phyloP scores from a whole-genome alignment of 2,329 filamentous ascomycete species.

The Ustilaginoidea virens region DNA sequence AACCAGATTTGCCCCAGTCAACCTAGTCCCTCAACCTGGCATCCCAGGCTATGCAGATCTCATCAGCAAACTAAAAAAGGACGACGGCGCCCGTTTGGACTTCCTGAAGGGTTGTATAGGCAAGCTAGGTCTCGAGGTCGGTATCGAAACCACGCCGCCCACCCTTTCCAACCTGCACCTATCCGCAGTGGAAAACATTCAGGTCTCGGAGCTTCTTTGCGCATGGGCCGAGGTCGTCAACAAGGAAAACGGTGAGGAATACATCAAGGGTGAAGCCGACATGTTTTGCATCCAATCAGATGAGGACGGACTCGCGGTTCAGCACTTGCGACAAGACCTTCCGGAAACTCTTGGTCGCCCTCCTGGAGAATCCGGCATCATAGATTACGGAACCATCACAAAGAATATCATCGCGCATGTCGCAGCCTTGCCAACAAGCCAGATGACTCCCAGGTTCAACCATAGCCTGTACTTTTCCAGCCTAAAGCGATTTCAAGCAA shows the following conservation, averaged over 20 bases:
- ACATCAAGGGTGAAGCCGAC: slow-evolving; percentile 69
- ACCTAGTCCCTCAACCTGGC: slow-evolving; percentile 53
- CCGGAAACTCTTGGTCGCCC: too few relatives aligned
- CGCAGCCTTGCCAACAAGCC: slow-evolving; percentile 46
- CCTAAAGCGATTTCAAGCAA: slow-evolving; percentile 47
- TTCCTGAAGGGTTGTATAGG: slow-evolving; percentile 69
- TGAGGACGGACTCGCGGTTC: slow-evolving; percentile 42
- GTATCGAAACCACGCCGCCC: slow-evolving; percentile 54
- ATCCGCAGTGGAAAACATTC: slow-evolving; percentile 48
- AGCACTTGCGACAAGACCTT: slow-evolving; percentile 37
- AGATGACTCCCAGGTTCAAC: slow-evolving; percentile 74
- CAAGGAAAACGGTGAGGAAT: slow-evolving; percentile 49
- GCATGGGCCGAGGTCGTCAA: slow-evolving; percentile 53
- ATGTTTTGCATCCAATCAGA: slow-evolving; percentile 64
- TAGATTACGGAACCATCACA: slow-evolving; percentile 58
- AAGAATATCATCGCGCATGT: slow-evolving; percentile 67
- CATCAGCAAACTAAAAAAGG: slow-evolving; percentile 48
- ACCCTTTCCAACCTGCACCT: slow-evolving; percentile 73
- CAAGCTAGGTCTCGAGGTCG: slow-evolving; percentile 72
- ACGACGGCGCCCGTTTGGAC: slow-evolving; percentile 52
- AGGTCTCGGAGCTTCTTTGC: slow-evolving; percentile 52
- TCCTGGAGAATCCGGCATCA: slow-evolving; percentile 36
- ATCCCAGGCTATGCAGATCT: slow-evolving; percentile 56
- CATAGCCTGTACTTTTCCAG: slow-evolving; percentile 65
- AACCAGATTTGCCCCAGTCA: slow-evolving; percentile 63